Conservation (phyloP, 768 basidiomycete species). For the Phaffia tasmanica region DNA sequence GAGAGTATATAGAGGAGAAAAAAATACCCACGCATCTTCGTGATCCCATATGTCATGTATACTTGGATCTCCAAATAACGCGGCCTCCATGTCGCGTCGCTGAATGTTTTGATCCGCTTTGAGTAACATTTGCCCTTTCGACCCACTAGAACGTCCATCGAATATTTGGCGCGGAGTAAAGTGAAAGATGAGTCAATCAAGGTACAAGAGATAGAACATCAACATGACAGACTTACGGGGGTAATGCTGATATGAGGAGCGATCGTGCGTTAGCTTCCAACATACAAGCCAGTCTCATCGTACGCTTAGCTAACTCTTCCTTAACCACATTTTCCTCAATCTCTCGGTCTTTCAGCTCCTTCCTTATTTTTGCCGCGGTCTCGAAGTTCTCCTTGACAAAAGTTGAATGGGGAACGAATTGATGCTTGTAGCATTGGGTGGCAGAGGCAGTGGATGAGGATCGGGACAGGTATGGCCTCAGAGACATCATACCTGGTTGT, state of each 20-base stretch:
- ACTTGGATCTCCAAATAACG: neutral
- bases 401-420: neutral
- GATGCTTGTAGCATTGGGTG: neutral
- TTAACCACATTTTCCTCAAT: slow-evolving; percentile 12
- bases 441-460: too few species aligned
- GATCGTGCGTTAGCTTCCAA: slow-evolving; percentile 34
- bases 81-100: slow-evolving; percentile 31
- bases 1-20: neutral
- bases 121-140: slow-evolving; percentile 33
- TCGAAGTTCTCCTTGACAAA: neutral
- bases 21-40: slow-evolving; percentile 25
- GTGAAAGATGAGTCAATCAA: neutral
- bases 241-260: slow-evolving; percentile 35
- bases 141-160: slow-evolving; percentile 14
- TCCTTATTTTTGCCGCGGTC: neutral
- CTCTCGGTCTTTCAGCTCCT: neutral
- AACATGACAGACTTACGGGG: slow-evolving; percentile 10
- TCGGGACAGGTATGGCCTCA: too few species aligned
- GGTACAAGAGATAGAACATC: neutral
- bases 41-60: slow-evolving; percentile 27
- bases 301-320: slow-evolving; percentile 16
- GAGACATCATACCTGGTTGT: neutral
- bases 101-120: slow-evolving; percentile 37
- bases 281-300: slow-evolving; percentile 24
- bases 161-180: neutral